Evolutionary conservation across 2,329 filamentous ascomycete species (phyloP), one percentile per base, ranked within the genome.

Genomic region (Aaosphaeria pasadenensis): DNA sequence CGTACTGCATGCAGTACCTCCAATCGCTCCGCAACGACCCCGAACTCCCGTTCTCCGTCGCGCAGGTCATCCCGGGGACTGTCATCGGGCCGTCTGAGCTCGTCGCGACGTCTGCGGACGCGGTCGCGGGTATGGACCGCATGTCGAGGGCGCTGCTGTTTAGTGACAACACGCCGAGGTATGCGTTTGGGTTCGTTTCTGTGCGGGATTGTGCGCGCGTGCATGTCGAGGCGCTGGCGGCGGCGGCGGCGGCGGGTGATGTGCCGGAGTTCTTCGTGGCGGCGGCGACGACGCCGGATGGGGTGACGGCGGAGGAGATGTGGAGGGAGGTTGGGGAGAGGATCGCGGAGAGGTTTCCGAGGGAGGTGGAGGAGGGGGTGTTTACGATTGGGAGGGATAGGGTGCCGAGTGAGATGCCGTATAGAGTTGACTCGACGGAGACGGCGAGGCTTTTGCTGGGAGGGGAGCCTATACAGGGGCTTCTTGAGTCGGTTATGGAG

Each of bases 141-240:
- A 66, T 68, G 55, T 62, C 56, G 2, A 56, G 57, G 30, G 64
- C 64, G 1, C 47, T 68, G 4, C 47, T 69, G 1, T 69, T 69
- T 50, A 59, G 66, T 33, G 59, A 59, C 7, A 47, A 55, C 6
- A 56, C 58, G 7, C 62, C 66, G 3, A 55, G 60, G 6, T 68
- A 69, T 49, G 56, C 58, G 5, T 69, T 69, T 44, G 64, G 64
- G 3, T 69, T 69, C n/a, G 63, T 68, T 29, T 56, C 65, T 36
- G 56, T 68, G 1, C 42, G 57, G 5, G 64, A 69, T 39, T 67
- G 63, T 45, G 64, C 66, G 7, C 53, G 46, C 6, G 53, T 69
- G 5, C 64, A 67, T 50, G 51, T 69, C 5, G 61, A 64, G 45
- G 60, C 63, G 1, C 45, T 69, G 2, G 46, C 66, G 17, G 57